Evolutionary conservation across 495 filamentous ascomycete genomes (phyloP), one percentile per base, ranked within the genome.

Genomic region (Clavariopsis aquatica): DNA sequence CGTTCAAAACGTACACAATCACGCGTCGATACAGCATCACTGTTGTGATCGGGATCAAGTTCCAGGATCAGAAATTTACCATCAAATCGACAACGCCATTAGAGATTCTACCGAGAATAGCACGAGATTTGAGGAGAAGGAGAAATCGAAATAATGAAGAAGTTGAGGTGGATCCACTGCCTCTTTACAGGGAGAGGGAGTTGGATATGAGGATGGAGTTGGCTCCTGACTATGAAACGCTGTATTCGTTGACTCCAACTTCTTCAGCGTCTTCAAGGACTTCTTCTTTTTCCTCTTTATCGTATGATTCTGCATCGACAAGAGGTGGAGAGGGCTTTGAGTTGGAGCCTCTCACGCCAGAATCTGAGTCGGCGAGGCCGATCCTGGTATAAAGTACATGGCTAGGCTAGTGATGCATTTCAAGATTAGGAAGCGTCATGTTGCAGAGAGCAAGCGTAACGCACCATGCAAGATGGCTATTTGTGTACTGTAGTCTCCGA

Each of bases 1-100:
- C 52, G 9, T 70, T 70, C 49, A 60, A 38, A 15, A 66, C 68
- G 10, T 70, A 66, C 55, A 66, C 57, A 19, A 56, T 66, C 10
- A 51, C 57, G 5, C 68, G 68, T 12, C 28, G 29, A 2, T 70
- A 70, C 41, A 57, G 20, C 12, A 28, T 70, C 15, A 66, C 45
- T 1, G 52, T 63, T 22, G 28, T 27, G 1, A 46, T 70, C 10
- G 58, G 52, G 1, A 55, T 66, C 8, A 62, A 49, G 24, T 62
- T 27, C 29, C 17, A 47, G 13, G 53, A 54, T 26, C 52, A 57
- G 10, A 56, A 34, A 2, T 66, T 66, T 34, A 57, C 28, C 0
- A 60, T 70, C 43, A 51, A 52, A 28, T 52, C 49, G 12, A 59
- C 62, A 20, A 59, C 58, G 17, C 53, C 57, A 36, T 54, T 70